phyloP scores from a whole-genome alignment of 345 rosid species.

The Eucalyptus regnans region DNA sequence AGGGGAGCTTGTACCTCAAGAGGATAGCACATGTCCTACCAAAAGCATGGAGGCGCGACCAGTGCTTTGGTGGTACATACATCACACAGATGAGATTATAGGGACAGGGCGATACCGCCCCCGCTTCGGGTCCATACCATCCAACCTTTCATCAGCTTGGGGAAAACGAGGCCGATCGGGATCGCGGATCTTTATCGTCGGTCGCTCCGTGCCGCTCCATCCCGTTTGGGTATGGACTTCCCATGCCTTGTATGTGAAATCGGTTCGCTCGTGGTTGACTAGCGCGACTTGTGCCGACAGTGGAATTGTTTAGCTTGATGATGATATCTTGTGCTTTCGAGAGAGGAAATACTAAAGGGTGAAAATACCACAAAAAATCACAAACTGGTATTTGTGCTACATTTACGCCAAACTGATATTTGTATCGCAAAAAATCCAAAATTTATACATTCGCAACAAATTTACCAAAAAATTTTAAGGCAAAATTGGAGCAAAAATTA shows the following conservation, averaged over 20 bases:
- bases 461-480: neutral
- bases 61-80: neutral
- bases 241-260: neutral
- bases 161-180: neutral
- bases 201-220: neutral
- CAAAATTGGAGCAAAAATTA: neutral
- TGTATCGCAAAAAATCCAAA: fast-evolving
- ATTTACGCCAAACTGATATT: neutral
- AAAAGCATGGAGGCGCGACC: neutral
- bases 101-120: neutral
- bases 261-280: neutral
- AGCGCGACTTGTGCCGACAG: neutral
- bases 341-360: neutral
- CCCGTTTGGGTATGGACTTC: neutral
- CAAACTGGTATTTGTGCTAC: fast-evolving
- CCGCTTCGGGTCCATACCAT: neutral
- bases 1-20: neutral
- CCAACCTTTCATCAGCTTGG: neutral
- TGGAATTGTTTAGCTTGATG: neutral
- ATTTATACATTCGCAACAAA: neutral
- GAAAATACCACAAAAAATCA: neutral
- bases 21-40: neutral
- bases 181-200: neutral
- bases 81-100: neutral
- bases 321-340: neutral